Conservation (phyloP, 768 basidiomycete genomes). For the Hericium alpestre region DNA sequence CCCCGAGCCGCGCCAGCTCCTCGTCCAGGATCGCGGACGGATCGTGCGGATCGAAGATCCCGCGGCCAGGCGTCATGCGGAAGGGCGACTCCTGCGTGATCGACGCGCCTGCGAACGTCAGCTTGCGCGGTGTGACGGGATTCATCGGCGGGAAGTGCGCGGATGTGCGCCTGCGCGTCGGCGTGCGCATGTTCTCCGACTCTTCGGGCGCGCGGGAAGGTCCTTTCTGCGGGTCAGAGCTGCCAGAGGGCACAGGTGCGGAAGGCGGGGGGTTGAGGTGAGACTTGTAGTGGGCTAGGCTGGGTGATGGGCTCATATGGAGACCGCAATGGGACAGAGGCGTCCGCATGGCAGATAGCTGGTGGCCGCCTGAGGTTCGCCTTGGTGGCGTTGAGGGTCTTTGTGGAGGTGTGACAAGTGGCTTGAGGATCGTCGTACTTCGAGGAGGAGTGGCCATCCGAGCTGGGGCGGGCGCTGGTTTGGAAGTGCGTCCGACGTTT, state of each 20-base stretch:
- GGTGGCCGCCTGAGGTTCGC: conserved; percentile 18
- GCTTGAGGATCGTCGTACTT: conserved; percentile 1
- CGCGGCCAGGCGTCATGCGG: conserved; percentile 19
- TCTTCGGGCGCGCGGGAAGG: conserved; percentile 14
- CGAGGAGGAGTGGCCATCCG: conserved; percentile 6
- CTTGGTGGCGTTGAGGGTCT: conserved; percentile 30
- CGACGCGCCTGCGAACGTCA: conserved; percentile 23
- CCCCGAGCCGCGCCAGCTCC: conserved; percentile 47
- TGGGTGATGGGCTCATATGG: conserved; percentile 59
- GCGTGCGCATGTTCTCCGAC: conserved; percentile 26
- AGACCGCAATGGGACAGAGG: conserved; percentile 59
- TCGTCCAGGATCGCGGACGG: conserved; percentile 60
- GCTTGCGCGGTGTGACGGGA: conserved; percentile 35
- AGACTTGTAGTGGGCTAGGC: conserved; percentile 58
- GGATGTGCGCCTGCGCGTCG: conserved; percentile 31
- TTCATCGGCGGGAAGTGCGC: conserved; percentile 15
- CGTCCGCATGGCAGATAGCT: conserved; percentile 52
- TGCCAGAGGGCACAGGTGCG: conserved; percentile 18
- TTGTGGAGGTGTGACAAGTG: conserved; percentile 25
- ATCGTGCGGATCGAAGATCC: conserved; percentile 64
- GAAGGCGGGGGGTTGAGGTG: conserved; percentile 54
- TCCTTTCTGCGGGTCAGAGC: conserved; percentile 29
- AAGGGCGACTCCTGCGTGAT: conserved; percentile 29
- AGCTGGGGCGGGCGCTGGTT: neutral
- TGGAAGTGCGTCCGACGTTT: neutral